Base-by-base conservation (phyloP, 306 rosid species). In the Prinsepia uniflora region DNA sequence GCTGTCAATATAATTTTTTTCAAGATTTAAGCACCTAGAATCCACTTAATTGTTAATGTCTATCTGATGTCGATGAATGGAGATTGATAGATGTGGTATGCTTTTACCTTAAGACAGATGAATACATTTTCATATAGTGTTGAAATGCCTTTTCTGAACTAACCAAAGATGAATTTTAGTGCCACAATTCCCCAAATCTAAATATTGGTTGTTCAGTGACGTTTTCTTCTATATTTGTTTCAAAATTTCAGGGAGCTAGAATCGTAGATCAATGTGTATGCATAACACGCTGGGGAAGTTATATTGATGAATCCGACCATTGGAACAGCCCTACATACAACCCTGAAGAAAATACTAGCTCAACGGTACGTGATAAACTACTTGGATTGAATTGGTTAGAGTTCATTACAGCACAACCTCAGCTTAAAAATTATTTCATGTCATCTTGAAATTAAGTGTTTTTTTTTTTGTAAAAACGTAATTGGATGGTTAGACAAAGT, bases 201-300 rank as follows among this genome's bases (percentile, higher is more conserved):
- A 30, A 62, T 30, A 62, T 39, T n/a, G n/a, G 36, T 49, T 70
- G 65, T 24, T 6, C 24, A 22, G 34, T 57, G 30, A 30, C 6
- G 24, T 44, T 22, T 83, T 75, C 58, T 62, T 75, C 60, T 67
- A 36, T 63, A 10, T 17, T 73, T 66, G 76, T 72, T 76, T 63
- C 10, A 11, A 48, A 67, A 10, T 81, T 78, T 70, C 80, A 91
- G 97, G 99, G 96, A 60, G 90, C 97, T 61, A 84, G 77, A 74
- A 89, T 94, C 57, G 69, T 81, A 15, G 91, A 94, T 77, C 91
- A 81, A 84, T 24, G 76, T 70, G 87, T 94, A 49, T 80, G 76
- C 85, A 89, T 94, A 72, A 79, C 94, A 34, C 88, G 80, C 7
- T 86, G 86, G 87, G 95, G 85, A 66, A 62, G 70, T 41, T 83